Conservation (phyloP, 139 green algal genomes). For the Tetradesmus obliquus region DNA sequence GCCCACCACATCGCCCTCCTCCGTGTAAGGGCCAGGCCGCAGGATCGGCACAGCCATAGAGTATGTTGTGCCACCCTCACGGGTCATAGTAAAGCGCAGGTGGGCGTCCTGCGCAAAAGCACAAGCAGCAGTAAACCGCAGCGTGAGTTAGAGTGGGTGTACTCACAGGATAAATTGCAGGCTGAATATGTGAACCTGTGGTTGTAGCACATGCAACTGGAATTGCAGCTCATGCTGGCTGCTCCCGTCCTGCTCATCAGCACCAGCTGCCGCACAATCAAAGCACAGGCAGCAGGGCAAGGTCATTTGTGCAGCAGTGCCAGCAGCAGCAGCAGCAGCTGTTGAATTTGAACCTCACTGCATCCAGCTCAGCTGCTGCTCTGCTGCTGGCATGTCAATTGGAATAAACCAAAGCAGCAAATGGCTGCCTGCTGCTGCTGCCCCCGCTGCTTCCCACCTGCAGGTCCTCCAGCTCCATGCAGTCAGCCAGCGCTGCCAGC, state of each 20-base stretch:
- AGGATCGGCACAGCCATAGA: constrained; percentile 41
- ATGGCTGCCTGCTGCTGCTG: background rate
- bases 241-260: too few relatives aligned
- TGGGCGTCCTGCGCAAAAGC: constrained; percentile 16
- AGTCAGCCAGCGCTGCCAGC: constrained; percentile 28
- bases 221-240: too few relatives aligned
- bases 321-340: background rate
- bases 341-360: too few relatives aligned
- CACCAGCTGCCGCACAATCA: too few relatives aligned
- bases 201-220: background rate
- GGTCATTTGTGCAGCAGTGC: too few relatives aligned
- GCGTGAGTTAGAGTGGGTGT: too few relatives aligned
- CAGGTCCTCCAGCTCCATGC: constrained; percentile 45
- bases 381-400: too few relatives aligned
- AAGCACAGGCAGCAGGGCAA: too few relatives aligned
- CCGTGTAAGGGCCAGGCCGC: constrained; percentile 26
- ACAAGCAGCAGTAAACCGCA: constrained; percentile 14
- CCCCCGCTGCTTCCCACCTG: background rate
- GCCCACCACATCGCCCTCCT: constrained; percentile 25
- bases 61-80: constrained; percentile 45
- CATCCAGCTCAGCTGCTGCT: too few relatives aligned
- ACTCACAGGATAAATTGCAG: too few relatives aligned
- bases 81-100: constrained; percentile 47
- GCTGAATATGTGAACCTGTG: too few relatives aligned
- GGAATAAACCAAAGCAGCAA: too few relatives aligned